These are phyloP conservation scores for Colletotrichum zoysiae DNA, from an alignment of 2,329 filamentous ascomycete genomes.

Conservation along the genomic window DNA sequence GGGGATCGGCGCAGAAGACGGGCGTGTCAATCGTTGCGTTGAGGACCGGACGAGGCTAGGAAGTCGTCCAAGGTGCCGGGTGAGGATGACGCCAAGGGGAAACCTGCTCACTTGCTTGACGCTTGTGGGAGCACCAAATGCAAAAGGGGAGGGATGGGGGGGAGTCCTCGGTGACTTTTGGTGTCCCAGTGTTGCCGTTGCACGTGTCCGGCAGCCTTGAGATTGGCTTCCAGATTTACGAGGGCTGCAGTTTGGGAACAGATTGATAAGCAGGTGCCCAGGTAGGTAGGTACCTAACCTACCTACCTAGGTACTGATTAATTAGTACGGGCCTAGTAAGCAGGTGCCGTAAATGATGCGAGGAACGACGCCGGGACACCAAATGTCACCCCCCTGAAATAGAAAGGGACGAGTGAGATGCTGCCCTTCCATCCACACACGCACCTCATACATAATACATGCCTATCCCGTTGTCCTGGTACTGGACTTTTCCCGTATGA, in stretches of 20 bases:
- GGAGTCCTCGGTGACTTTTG: not conserved
- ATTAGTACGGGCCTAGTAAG: not conserved
- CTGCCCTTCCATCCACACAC: not conserved
- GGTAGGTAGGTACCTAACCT: too few relatives aligned
- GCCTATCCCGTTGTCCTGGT: not conserved
- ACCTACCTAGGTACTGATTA: too few relatives aligned
- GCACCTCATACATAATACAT: not conserved
- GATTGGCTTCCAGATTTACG: conserved; percentile 38
- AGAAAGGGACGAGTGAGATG: not conserved
- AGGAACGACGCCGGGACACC: too few relatives aligned
- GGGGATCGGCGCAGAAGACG: not conserved
- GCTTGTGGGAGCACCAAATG: not conserved
- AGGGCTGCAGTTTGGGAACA: conserved; percentile 28
- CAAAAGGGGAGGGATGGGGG: not conserved
- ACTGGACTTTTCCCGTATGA: not conserved
- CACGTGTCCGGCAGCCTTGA: conserved; percentile 19
- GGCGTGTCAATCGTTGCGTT: not conserved
- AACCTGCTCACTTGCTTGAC: not conserved
- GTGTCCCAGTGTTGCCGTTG: conserved; percentile 24
- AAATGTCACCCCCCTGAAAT: not conserved
- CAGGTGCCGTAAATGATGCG: conserved; percentile 33
- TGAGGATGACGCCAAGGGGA: conserved; percentile 1
- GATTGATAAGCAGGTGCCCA: not conserved
- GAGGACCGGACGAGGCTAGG: not conserved
- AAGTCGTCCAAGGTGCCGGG: not conserved